These are phyloP conservation scores for Nothomitra cinnamomea DNA, from an alignment of 2,329 filamentous ascomycete genomes.

Conservation along the genomic window DNA sequence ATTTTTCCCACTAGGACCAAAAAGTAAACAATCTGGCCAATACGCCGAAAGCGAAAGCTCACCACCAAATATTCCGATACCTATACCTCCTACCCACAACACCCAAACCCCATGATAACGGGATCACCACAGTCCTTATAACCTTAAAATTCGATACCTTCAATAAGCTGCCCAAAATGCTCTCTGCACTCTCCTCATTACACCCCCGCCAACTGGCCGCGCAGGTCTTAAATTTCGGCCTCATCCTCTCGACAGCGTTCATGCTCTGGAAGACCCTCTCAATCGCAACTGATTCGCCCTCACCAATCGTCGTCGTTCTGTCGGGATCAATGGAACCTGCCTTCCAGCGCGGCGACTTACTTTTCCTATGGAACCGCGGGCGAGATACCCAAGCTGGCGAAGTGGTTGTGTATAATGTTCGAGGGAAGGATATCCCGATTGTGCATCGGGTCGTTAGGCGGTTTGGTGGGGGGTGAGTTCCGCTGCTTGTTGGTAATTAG, in stretches of 20 bases:
- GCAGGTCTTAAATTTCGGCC: conserved; percentile 34
- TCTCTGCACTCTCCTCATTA: conserved; percentile 22
- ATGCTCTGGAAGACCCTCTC: conserved; percentile 20
- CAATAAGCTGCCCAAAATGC: conserved; percentile 14
- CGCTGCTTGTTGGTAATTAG: neutral
- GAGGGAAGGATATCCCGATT: conserved; percentile 91
- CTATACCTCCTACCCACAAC: neutral
- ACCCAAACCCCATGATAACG: neutral
- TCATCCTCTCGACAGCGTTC: conserved; percentile 10
- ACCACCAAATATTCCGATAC: neutral
- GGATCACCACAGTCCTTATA: neutral
- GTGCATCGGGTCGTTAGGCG: conserved; percentile 78
- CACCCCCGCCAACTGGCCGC: conserved; percentile 32
- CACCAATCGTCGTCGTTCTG: conserved; percentile 46
- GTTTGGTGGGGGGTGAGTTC: conserved; percentile 39
- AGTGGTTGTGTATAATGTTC: conserved; percentile 68
- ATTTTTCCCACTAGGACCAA: neutral
- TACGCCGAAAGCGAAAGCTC: neutral
- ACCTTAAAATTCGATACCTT: neutral
- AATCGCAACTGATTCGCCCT: conserved; percentile 23
- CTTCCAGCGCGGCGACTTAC: conserved; percentile 45
- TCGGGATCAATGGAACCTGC: conserved; percentile 53
- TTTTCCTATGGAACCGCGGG: conserved; percentile 47
- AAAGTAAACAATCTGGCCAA: conserved; percentile 2
- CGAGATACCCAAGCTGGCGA: conserved; percentile 50